Evolutionary conservation across 495 filamentous ascomycete genomes (phyloP), one percentile per base, ranked within the genome.

Genomic region (Filosporella fistucella): DNA sequence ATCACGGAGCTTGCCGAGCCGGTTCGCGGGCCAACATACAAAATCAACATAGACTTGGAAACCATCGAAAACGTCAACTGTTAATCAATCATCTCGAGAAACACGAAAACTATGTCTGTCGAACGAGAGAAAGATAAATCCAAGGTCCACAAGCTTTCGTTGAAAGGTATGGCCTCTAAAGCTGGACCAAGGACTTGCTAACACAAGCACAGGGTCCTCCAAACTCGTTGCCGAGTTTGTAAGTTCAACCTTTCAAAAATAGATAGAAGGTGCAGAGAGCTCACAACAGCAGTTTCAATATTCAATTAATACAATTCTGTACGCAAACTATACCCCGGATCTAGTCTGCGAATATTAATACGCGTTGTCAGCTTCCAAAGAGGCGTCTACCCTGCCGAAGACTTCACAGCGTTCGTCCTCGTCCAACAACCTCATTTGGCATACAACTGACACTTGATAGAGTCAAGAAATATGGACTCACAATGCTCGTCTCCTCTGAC

Each of bases 381-480:
- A 56, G 93, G 90, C 41, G 93, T 98, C 43, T 98, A 98, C 67
- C 93, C 94, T 30, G 91, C 93, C 24, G 93, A 98, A 58, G 93
- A 98, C 70, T 98, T 98, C 63, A 90, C 86, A 52, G 84, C 91
- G 85, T 89, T 66, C 62, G 84, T 71, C 21, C 41, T 22, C 4
- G 13, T 5, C 35, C 14, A 17, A 20, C 14, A 17, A 33, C 32
- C 37, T 20, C 11, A 10, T 48, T 18, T 33, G n/a, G 37, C 55
- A 14, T 16, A 7, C 9, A 23, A 21, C 25, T 47, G 33, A 58
- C 39, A 13, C 28, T 18, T 37, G 16, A 12, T 23, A 51, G 36
- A 16, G 52, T 98, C 57, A 97, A 97, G 68, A 98, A 98, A 74
- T 98, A 98, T 82, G 94, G 94, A 58, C 82, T 98, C 55, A 97